phyloP scores from a whole-genome alignment of 805 yeast species.

The Hanseniaspora nectarophila region DNA sequence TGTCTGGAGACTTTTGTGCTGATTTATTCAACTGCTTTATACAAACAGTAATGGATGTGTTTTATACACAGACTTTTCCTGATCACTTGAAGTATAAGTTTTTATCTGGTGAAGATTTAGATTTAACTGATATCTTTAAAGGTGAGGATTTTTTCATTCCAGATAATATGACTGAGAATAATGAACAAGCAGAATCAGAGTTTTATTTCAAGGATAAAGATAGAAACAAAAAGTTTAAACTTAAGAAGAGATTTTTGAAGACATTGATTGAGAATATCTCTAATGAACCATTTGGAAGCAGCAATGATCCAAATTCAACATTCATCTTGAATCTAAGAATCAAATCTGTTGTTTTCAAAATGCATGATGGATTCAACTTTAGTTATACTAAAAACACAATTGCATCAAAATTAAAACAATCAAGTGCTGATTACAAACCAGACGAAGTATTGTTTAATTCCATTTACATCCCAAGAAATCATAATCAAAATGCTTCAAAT shows the following conservation, averaged over 20 bases:
- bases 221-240: slow-evolving; percentile 15
- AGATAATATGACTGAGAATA: slow-evolving; percentile 3
- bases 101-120: slow-evolving; percentile 23
- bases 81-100: slow-evolving; percentile 49
- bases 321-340: not conserved
- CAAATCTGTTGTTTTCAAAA: slow-evolving; percentile 28
- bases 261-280: not conserved
- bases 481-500: too few species aligned
- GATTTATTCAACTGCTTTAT: slow-evolving; percentile 68
- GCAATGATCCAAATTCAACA: not conserved
- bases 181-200: slow-evolving; percentile 26
- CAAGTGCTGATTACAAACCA: slow-evolving; percentile 16
- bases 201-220: slow-evolving; percentile 29
- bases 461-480: slow-evolving; percentile 48
- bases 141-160: slow-evolving; percentile 20
- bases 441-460: slow-evolving; percentile 52
- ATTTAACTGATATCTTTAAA: slow-evolving; percentile 34
- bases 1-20: slow-evolving; percentile 55
- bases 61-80: slow-evolving; percentile 49
- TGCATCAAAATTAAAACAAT: slow-evolving; percentile 47
- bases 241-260: slow-evolving; percentile 12
- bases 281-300: not conserved
- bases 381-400: slow-evolving; percentile 58
- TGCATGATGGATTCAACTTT: slow-evolving; percentile 93
- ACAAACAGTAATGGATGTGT: slow-evolving; percentile 59